Evolutionary conservation across 73 alveolate genomes (phyloP).

Genomic region (Tetrahymena borealis): DNA sequence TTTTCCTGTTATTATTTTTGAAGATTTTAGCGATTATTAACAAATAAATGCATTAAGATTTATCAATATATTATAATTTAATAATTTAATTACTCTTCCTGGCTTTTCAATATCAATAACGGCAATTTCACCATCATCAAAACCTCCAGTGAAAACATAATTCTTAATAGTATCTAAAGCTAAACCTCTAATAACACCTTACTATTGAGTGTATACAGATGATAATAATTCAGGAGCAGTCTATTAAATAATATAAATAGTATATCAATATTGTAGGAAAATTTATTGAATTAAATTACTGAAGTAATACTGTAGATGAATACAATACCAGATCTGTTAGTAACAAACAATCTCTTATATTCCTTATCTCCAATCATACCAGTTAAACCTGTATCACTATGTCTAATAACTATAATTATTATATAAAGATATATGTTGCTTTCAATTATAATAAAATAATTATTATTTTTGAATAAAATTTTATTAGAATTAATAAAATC

Average conservation of each 20-base stretch:
- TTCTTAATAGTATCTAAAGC: slow-evolving; percentile 35
- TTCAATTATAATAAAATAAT: too few species aligned
- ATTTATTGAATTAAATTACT: neutral
- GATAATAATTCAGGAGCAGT: slow-evolving; percentile 21
- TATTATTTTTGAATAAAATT: too few species aligned
- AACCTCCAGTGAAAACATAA: slow-evolving; percentile 39
- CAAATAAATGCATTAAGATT: neutral
- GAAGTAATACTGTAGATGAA: slow-evolving; percentile 22
- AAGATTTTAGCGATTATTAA: too few species aligned
- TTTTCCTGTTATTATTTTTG: too few species aligned
- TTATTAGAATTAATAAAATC: too few species aligned
- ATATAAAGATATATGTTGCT: too few species aligned
- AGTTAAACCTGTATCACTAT: slow-evolving; percentile 20
- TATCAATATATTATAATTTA: neutral
- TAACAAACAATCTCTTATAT: slow-evolving; percentile 30
- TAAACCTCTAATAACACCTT: slow-evolving; percentile 29
- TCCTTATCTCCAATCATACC: slow-evolving; percentile 45
- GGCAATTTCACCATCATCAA: slow-evolving; percentile 41
- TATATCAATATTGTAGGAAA: too few species aligned
- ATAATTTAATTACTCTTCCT: slow-evolving; percentile 6
- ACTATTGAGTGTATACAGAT: slow-evolving; percentile 11
- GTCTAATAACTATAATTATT: slow-evolving; percentile 5
- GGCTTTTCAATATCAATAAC: slow-evolving; percentile 36
- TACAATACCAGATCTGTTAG: slow-evolving; percentile 33
- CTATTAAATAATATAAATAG: neutral